Conservation (phyloP, 2,329 filamentous ascomycete species). For the Ilyonectria mors-panacis region DNA sequence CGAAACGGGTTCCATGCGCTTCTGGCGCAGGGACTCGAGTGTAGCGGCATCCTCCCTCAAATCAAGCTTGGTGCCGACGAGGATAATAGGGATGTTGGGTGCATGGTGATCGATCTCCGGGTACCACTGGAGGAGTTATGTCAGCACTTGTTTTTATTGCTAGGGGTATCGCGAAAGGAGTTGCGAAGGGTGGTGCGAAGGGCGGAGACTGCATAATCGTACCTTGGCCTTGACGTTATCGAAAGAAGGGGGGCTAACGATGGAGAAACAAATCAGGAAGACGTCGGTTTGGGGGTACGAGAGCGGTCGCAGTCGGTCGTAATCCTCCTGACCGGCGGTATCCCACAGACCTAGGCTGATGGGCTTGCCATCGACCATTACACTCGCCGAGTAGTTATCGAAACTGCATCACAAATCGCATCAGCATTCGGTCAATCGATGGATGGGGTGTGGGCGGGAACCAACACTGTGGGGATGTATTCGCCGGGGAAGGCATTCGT, state of each 20-base stretch:
- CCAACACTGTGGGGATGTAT: conserved; percentile 98
- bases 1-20: conserved; percentile 97
- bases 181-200: neutral
- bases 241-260: conserved; percentile 96
- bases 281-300: conserved; percentile 99
- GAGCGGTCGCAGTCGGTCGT: conserved; percentile 92
- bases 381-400: conserved; percentile 98
- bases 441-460: conserved; percentile 43
- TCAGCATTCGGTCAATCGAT: conserved; percentile 14
- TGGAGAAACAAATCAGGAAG: conserved; percentile 98
- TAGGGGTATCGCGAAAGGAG: neutral
- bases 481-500: conserved; percentile 99
- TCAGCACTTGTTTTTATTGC: conserved; percentile 29
- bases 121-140: conserved; percentile 78
- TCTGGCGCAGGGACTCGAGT: conserved; percentile 84
- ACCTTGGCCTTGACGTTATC: conserved; percentile 99
- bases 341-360: conserved; percentile 98
- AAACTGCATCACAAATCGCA: conserved; percentile 71
- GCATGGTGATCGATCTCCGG: conserved; percentile 98
- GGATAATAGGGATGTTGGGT: conserved; percentile 94
- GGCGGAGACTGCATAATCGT: conserved; percentile 50
- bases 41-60: conserved; percentile 90
- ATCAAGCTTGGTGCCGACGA: conserved; percentile 97
- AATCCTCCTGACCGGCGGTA: conserved; percentile 98
- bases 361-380: conserved; percentile 98